Conservation (phyloP, 1,139 yeast genomes). For the Pichia sp. region DNA sequence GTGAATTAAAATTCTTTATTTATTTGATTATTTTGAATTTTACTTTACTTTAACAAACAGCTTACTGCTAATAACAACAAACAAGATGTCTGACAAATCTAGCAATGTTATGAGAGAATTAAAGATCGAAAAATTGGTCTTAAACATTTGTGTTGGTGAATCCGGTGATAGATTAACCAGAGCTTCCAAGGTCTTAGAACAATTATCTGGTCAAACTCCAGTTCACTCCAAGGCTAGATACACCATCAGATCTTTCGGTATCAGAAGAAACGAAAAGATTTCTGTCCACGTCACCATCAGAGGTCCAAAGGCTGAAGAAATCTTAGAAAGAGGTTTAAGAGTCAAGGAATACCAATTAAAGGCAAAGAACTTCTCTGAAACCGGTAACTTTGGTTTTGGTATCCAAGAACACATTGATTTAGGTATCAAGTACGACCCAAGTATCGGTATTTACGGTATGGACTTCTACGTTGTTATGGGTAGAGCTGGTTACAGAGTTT, state of each 20-base stretch:
- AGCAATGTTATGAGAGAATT: constrained; percentile 93
- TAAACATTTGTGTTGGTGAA: constrained; percentile 99
- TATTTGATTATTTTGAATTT: neutral
- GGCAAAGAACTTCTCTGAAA: constrained; percentile 89
- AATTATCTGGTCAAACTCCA: constrained; percentile 99
- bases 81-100: constrained; percentile 21
- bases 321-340: constrained; percentile 99
- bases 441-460: constrained; percentile 99
- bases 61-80: neutral
- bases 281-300: constrained; percentile 99
- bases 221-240: constrained; percentile 99
- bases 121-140: constrained; percentile 98
- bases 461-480: constrained; percentile 99
- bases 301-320: constrained; percentile 99
- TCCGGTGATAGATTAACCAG: constrained; percentile 99
- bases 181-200: constrained; percentile 99
- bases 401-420: constrained; percentile 98
- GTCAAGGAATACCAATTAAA: constrained; percentile 98
- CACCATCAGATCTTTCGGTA: constrained; percentile 99
- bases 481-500: constrained; percentile 98
- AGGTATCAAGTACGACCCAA: constrained; percentile 99
- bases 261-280: constrained; percentile 99
- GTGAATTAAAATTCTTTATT: neutral
- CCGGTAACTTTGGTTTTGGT: constrained; percentile 99
- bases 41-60: constrained; percentile 1